A percentile compares a stretch with the other conserved stretches of the same genome.
phyloP scores from a whole-genome alignment of 345 rosid genomes.

The Murraya koenigii region DNA sequence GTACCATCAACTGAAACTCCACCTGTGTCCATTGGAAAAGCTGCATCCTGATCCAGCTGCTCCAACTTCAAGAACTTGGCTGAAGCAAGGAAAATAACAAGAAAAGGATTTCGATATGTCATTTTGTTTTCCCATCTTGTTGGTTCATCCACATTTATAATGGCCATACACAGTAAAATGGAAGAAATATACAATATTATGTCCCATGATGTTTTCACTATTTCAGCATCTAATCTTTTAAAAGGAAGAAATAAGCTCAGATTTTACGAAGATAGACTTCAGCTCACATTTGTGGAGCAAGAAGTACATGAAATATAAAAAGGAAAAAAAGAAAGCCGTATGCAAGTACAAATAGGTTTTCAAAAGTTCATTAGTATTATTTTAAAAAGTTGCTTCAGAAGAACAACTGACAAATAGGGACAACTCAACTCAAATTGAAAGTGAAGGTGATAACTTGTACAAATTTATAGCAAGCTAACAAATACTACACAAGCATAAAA shows the following conservation, averaged over 20 bases:
- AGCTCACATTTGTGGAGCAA: background rate
- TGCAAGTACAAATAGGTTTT: background rate
- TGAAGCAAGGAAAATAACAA: constrained; percentile 31
- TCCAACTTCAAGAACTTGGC: constrained; percentile 96
- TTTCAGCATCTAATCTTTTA: background rate
- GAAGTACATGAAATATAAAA: background rate
- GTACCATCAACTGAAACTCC: constrained; percentile 86
- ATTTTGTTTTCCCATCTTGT: background rate
- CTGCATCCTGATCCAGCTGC: constrained; percentile 81
- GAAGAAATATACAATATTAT: background rate
- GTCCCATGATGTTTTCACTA: background rate
- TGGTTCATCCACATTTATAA: background rate
- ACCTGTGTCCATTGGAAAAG: constrained; percentile 50
- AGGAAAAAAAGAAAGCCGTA: background rate
- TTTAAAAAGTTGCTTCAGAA: background rate
- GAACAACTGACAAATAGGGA: background rate
- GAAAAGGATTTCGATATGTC: constrained; percentile 3
- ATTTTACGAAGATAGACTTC: background rate
- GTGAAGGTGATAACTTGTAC: background rate
- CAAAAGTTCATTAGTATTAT: background rate
- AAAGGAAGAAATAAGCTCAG: background rate
- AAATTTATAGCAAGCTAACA: background rate
- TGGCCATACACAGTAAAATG: background rate
- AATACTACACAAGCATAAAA: background rate
- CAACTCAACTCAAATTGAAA: background rate